Conservation (phyloP, 306 rosid species). For the Pyrus pyrifolia region DNA sequence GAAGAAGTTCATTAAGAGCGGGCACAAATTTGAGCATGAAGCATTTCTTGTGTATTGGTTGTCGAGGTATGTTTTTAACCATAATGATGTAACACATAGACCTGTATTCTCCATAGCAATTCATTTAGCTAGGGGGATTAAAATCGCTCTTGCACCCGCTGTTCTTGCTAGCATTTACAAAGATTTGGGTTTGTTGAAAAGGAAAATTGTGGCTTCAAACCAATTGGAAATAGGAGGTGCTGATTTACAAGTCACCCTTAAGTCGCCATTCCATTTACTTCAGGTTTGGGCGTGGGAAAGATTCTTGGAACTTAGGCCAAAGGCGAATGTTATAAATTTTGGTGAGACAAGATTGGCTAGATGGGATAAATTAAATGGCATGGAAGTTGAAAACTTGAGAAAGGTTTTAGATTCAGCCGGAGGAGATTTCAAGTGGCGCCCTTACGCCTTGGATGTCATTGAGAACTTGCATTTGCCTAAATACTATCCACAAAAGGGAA, state of each 20-base stretch:
- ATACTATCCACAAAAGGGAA: constrained; percentile 28
- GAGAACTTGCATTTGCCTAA: constrained; percentile 9
- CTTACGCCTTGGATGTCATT: constrained; percentile 18
- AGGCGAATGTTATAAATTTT: not conserved
- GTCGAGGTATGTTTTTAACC: constrained; percentile 31
- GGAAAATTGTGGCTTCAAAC: constrained; percentile 10
- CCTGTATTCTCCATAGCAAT: constrained; percentile 32
- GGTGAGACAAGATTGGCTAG: constrained; percentile 24
- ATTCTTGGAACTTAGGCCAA: constrained; percentile 29
- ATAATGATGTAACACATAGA: not conserved
- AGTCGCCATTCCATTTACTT: not conserved
- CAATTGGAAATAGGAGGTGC: not conserved
- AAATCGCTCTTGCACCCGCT: constrained; percentile 48
- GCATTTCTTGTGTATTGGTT: constrained; percentile 54
- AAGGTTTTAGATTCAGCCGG: constrained; percentile 19
- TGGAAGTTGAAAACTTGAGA: constrained; percentile 27
- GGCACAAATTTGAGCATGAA: constrained; percentile 50
- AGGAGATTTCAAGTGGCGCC: constrained; percentile 46
- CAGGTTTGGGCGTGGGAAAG: constrained; percentile 66
- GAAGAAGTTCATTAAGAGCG: constrained; percentile 16
- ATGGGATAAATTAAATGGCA: constrained; percentile 29
- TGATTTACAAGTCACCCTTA: not conserved
- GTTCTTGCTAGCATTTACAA: constrained; percentile 43
- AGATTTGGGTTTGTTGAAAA: constrained; percentile 36
- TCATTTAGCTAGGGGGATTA: constrained; percentile 39